Base-by-base conservation (phyloP, 1,139 yeast genomes). In the Lodderomyces beijingensis region DNA sequence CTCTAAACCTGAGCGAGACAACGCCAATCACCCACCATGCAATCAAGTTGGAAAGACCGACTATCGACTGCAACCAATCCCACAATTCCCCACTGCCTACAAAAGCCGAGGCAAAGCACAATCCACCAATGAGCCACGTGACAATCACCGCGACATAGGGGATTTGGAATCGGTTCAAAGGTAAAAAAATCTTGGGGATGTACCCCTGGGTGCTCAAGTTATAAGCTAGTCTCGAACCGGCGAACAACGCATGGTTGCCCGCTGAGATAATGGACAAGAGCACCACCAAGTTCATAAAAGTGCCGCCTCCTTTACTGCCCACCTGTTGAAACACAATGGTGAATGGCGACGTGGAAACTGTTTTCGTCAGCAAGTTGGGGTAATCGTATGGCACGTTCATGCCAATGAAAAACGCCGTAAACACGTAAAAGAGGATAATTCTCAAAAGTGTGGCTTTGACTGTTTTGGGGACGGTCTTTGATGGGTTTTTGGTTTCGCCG, bases 401-500 rank as follows among this genome's bases (percentile, higher is more conserved):
- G 16, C 70, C 71, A 41, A 68, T 61, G 50, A 68, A 66, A 45
- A 67, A 66, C 5, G 65, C 59, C 20, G 70, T 59, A 42, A 63
- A 54, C 16, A 65, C 42, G 41, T 65, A 65, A 42, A 65, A 65
- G 13, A 65, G 46, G 31, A 63, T 39, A 28, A 65, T 63, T 40
- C 71, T 67, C 65, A 72, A 71, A 49, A 79, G 78, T 5, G 77
- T 82, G 3, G 77, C 70, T 40, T 65, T 70, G 33, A 79, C 68
- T 18, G 77, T 76, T 40, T 66, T 68, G 16, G 81, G 83, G 45
- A 79, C 75, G 22, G 70, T 67, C 42, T 70, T 62, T 2, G 64
- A 53, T 1, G 87, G 87, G 47, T 76, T 75, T 40, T 64, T 62
- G 23, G 79, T 71, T 53, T 79, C 85, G 19, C 82, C 87, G 6